Evolutionary conservation across 2,329 filamentous ascomycete species (phyloP).

Genomic region (Clathrospora elynae): DNA sequence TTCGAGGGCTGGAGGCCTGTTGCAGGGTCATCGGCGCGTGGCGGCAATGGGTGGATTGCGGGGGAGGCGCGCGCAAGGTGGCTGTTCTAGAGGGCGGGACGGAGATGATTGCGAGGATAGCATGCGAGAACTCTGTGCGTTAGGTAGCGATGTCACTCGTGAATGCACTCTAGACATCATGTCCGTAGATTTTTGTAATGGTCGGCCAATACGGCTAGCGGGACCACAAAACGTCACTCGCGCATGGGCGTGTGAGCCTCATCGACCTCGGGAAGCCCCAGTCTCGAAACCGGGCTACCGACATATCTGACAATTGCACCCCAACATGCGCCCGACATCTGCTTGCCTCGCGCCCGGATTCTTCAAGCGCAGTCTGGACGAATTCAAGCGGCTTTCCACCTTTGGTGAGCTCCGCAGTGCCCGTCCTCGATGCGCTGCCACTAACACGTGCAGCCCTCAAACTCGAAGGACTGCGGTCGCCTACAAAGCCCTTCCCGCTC

Average conservation of each 20-base stretch:
- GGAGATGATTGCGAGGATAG: neutral
- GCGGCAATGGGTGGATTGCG: constrained; percentile 6
- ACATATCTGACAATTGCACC: constrained; percentile 1
- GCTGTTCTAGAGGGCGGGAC: neutral
- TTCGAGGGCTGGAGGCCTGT: constrained; percentile 38
- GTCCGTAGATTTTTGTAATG: constrained; percentile 25
- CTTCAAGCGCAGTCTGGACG: constrained; percentile 62
- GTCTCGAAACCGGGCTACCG: neutral
- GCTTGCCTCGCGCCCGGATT: constrained; percentile 56
- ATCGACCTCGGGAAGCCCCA: constrained; percentile 7
- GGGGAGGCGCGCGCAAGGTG: constrained; percentile 7
- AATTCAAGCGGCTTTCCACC: constrained; percentile 61
- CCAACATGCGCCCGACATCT: constrained; percentile 46
- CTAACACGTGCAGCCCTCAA: constrained; percentile 62
- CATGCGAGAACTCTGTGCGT: constrained; percentile 5
- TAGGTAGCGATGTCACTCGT: constrained; percentile 6
- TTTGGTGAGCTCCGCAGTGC: constrained; percentile 53
- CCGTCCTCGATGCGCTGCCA: constrained; percentile 33
- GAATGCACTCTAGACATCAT: constrained; percentile 1
- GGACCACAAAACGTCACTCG: constrained; percentile 22
- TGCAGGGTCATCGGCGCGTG: constrained; percentile 43
- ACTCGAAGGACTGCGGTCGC: constrained; percentile 70
- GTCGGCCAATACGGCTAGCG: constrained; percentile 26
- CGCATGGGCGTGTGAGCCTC: constrained; percentile 15
- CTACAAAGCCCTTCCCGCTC: constrained; percentile 67